Evolutionary conservation across 2,329 filamentous ascomycete species (phyloP), one percentile per base, ranked within the genome.

Genomic region (Colletotrichum eleusines): DNA sequence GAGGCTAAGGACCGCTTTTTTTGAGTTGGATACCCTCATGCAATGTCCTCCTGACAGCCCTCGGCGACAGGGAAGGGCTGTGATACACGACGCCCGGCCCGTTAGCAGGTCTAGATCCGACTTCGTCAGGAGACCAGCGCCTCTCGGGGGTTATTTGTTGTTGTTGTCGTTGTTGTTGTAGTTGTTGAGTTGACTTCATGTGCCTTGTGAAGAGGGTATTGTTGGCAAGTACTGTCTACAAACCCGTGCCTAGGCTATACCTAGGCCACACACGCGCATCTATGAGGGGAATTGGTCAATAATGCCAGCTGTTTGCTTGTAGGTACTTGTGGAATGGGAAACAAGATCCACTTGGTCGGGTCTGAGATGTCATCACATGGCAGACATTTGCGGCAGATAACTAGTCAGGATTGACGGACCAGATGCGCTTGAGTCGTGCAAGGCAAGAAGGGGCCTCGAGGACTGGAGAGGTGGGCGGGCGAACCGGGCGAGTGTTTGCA

Each of bases 311-410:
- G 51, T 59, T 14, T 53, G 44, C 44, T 63, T 38, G 53, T 59
- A 4, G 31, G 31, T n/a, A 58, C 64, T 54, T 44, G 35, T 58
- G 59, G 59, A 38, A 50, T 58, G 58, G 58, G 58, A 63, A 68
- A 71, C 58, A 58, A 38, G 68, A 68, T 71, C 68, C 68, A 71
- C 68, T 58, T 59, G 58, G 46, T 59, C 68, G 64, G 64, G 68
- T 71, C 68, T 68, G 68, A 71, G 64, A 71, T 71, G 64, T 53
- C 53, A 68, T 71, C 68, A 71, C 68, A 71, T 71, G 68, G 68
- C 44, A 53, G 46, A 14, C 11, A 40, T 63, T 63, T 48, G 68
- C 68, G 64, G 57, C 64, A 60, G 35, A 59, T 50, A 68, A 63
- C 53, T 71, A 59, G 68, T 71, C 51, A 63, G 58, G 64, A 68